Evolutionary conservation across 805 yeast species (phyloP).

Genomic region (Saccharomycopsis sp.): DNA sequence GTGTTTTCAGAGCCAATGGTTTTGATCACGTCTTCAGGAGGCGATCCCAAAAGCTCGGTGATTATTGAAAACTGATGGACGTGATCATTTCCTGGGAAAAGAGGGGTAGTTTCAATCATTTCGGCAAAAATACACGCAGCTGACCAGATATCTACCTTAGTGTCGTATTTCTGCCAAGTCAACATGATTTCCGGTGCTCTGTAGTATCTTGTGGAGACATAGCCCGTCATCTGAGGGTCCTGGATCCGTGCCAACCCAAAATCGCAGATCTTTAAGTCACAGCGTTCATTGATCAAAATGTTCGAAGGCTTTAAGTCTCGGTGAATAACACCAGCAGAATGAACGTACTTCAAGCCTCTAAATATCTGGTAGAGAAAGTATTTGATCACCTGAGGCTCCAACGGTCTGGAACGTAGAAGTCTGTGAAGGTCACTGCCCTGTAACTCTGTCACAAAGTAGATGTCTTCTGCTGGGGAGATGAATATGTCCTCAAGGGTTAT

Average conservation of each 20-base stretch:
- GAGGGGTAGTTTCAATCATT: constrained; percentile 94
- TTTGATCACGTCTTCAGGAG: constrained; percentile 92
- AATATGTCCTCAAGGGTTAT: constrained; percentile 91
- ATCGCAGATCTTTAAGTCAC: constrained; percentile 87
- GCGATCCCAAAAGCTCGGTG: constrained; percentile 92
- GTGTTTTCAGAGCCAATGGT: constrained; percentile 96
- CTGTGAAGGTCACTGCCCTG: constrained; percentile 96
- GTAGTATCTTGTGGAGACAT: constrained; percentile 91
- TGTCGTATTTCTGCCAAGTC: constrained; percentile 96
- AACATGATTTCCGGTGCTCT: constrained; percentile 98
- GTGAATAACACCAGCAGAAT: constrained; percentile 88
- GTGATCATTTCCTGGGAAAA: constrained; percentile 97
- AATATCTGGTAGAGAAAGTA: constrained; percentile 92
- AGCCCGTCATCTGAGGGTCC: constrained; percentile 99
- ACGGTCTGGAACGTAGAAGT: constrained; percentile 82
- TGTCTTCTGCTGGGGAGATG: constrained; percentile 90
- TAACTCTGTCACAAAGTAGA: constrained; percentile 90
- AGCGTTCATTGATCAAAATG: constrained; percentile 79
- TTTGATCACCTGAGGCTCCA: constrained; percentile 94
- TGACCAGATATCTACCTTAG: constrained; percentile 96
- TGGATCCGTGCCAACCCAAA: constrained; percentile 95
- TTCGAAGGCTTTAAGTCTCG: constrained; percentile 83
- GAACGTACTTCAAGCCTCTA: constrained; percentile 84
- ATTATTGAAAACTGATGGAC: constrained; percentile 97
- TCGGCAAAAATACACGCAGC: constrained; percentile 97